phyloP scores from a whole-genome alignment of 345 rosid species.

The Eucalyptus decipiens region DNA sequence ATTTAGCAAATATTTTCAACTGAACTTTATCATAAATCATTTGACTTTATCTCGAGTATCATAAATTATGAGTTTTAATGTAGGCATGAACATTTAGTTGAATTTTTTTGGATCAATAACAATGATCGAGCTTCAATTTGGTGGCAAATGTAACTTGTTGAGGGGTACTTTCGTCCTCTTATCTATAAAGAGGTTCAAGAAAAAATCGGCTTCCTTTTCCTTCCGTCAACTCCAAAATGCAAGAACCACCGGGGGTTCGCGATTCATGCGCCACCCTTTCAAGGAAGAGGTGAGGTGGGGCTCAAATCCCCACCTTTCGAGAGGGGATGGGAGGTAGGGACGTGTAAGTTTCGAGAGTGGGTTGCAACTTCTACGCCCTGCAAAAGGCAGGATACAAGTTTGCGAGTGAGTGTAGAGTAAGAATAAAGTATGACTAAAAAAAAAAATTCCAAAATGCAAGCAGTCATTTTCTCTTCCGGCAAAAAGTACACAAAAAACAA shows the following conservation, averaged over 20 bases:
- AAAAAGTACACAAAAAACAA: not conserved
- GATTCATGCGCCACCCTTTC: too few relatives aligned
- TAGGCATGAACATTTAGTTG: not conserved
- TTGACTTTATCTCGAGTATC: not conserved
- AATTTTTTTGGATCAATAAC: not conserved
- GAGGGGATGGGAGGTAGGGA: too few relatives aligned
- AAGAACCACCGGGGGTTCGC: too few relatives aligned
- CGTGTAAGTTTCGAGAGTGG: too few relatives aligned
- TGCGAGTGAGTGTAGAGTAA: too few relatives aligned
- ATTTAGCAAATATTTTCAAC: not conserved
- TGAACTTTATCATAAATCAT: not conserved
- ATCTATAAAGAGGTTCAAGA: too few relatives aligned
- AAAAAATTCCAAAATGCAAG: not conserved
- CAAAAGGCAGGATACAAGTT: too few relatives aligned
- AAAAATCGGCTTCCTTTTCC: not conserved
- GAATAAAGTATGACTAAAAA: too few relatives aligned
- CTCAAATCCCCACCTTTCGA: too few relatives aligned
- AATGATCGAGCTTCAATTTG: not conserved
- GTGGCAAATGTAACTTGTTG: not conserved
- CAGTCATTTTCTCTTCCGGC: not conserved
- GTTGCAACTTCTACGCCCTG: too few relatives aligned
- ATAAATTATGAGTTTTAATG: not conserved
- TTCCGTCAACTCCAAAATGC: not conserved
- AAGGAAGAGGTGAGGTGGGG: too few relatives aligned
- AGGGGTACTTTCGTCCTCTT: not conserved